phyloP scores from a whole-genome alignment of 1,284 basidiomycete genomes.

The Phylloporus gajari region DNA sequence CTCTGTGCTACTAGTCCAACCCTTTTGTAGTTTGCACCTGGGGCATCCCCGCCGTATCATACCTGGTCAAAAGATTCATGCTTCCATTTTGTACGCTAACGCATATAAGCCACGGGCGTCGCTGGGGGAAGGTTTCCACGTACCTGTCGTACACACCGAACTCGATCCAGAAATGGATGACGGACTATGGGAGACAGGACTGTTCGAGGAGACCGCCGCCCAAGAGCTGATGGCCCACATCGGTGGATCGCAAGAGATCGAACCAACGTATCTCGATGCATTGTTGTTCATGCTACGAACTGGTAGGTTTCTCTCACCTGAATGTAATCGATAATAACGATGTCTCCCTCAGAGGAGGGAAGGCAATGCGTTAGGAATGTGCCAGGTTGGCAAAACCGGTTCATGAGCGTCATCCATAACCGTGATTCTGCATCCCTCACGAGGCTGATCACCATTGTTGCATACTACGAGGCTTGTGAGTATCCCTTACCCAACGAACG shows the following conservation, averaged over 20 bases:
- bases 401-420: constrained; percentile 23
- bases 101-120: constrained; percentile 36
- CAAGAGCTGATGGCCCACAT: constrained; percentile 17
- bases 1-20: too few relatives aligned
- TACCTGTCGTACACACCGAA: constrained; percentile 26
- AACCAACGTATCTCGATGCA: constrained; percentile 37
- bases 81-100: constrained; percentile 41
- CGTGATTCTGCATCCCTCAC: constrained; percentile 17
- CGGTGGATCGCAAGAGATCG: too few relatives aligned
- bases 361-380: constrained; percentile 29
- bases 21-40: constrained; percentile 28
- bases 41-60: constrained; percentile 2
- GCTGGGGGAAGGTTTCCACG: constrained; percentile 40
- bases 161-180: constrained; percentile 10
- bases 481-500: not conserved
- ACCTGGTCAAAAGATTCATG: constrained; percentile 33
- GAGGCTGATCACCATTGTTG: constrained; percentile 33
- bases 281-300: too few relatives aligned
- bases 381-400: constrained; percentile 17
- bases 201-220: constrained; percentile 44
- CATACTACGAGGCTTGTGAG: constrained; percentile 40
- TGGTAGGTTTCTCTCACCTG: not conserved
- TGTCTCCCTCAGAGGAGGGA: constrained; percentile 40
- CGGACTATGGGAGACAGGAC: constrained; percentile 36
- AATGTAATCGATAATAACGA: too few relatives aligned